A percentile compares a stretch with the other conserved stretches of the same genome.
These are phyloP conservation scores for Aciculosporium take DNA, from an alignment of 2,329 filamentous ascomycete genomes.

Conservation along the genomic window DNA sequence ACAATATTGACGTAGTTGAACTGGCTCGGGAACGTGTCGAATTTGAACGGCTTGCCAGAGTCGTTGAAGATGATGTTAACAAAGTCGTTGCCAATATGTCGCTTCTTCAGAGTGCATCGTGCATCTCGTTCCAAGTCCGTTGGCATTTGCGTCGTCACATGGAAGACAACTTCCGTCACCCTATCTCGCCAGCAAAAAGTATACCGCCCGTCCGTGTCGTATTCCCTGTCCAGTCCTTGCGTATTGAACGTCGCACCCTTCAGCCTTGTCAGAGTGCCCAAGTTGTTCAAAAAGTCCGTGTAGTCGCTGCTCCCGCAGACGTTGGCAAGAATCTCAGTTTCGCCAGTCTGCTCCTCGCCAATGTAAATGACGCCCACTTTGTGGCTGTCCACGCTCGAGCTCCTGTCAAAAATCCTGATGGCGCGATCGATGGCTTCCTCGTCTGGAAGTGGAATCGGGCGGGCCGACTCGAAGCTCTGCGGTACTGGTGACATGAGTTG, in stretches of 20 bases:
- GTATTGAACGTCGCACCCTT: constrained; percentile 82
- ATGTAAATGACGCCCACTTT: constrained; percentile 93
- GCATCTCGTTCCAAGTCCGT: constrained; percentile 66
- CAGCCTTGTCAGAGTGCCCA: constrained; percentile 70
- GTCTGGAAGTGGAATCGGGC: constrained; percentile 61
- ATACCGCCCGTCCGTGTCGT: constrained; percentile 70
- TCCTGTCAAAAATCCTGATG: constrained; percentile 71
- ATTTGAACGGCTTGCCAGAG: constrained; percentile 75
- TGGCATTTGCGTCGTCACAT: constrained; percentile 95
- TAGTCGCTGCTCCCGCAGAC: constrained; percentile 78
- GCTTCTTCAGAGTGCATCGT: constrained; percentile 71
- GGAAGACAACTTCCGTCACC: constrained; percentile 89
- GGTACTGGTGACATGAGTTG: constrained; percentile 52
- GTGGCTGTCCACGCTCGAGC: constrained; percentile 82
- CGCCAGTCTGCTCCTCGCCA: constrained; percentile 68
- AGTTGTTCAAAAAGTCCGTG: constrained; percentile 63
- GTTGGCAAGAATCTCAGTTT: constrained; percentile 77
- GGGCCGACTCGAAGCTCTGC: constrained; percentile 41
- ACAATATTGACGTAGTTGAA: constrained; percentile 98
- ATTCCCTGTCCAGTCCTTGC: constrained; percentile 69
- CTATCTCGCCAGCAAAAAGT: constrained; percentile 91
- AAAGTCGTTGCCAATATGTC: constrained; percentile 92
- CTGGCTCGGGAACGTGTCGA: constrained; percentile 83
- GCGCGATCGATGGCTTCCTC: constrained; percentile 58
- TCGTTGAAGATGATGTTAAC: constrained; percentile 98